Evolutionary conservation across 768 basidiomycete genomes (phyloP).

Genomic region (Phlegmacium glaucopus): DNA sequence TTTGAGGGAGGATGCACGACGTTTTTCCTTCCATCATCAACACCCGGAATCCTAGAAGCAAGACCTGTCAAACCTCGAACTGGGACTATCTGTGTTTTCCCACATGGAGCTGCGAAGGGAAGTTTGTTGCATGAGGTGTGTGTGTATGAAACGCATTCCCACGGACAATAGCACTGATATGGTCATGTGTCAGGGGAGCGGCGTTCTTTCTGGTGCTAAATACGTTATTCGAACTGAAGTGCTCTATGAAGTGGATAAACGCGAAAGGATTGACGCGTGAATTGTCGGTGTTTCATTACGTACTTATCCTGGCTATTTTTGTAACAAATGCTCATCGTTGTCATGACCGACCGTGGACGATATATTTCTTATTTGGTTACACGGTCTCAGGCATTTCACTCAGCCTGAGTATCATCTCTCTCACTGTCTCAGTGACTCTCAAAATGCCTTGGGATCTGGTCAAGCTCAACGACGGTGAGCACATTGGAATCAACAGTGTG

Average conservation of each 20-base stretch:
- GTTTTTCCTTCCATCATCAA: constrained; percentile 47
- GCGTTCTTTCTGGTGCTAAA: constrained; percentile 32
- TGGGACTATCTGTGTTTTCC: constrained; percentile 50
- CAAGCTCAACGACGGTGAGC: too few species aligned
- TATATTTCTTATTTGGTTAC: too few species aligned
- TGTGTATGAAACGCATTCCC: background rate
- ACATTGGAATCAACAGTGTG: too few species aligned
- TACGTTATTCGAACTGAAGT: constrained; percentile 39
- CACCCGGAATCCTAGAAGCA: constrained; percentile 42
- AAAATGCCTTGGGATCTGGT: too few species aligned
- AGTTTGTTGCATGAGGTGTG: constrained; percentile 33
- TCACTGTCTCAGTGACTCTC: too few species aligned
- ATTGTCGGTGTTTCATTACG: too few species aligned
- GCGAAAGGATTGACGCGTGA: constrained; percentile 27
- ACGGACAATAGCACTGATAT: too few species aligned
- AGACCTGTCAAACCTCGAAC: constrained; percentile 44
- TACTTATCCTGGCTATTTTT: too few species aligned
- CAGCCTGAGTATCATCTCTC: too few species aligned
- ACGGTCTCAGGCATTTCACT: too few species aligned
- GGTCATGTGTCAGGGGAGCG: constrained; percentile 24
- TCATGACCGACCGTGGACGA: too few species aligned
- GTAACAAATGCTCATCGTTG: too few species aligned
- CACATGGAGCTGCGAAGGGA: constrained; percentile 34
- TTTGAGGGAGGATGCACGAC: constrained; percentile 50
- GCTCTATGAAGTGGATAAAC: constrained; percentile 34